Evolutionary conservation across 2,329 filamentous ascomycete species (phyloP).

Genomic region (Curvularia eragrostidis): DNA sequence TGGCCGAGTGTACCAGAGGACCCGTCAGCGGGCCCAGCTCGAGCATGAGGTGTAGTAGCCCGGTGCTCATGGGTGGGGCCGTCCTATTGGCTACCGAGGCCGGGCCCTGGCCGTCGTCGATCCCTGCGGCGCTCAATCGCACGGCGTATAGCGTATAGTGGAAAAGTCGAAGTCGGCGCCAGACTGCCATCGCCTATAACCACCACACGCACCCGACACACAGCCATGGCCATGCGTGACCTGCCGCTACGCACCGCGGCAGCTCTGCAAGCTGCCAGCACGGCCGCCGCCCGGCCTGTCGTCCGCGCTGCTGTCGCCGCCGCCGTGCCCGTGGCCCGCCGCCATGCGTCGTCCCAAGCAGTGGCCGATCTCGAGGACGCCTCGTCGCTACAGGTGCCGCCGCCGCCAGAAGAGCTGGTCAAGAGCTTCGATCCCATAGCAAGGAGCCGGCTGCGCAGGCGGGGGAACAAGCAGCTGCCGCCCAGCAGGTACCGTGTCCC

Average conservation of each 20-base stretch:
- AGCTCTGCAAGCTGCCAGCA: slow-evolving; percentile 33
- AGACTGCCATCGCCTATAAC: slow-evolving; percentile 2
- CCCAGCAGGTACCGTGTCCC: slow-evolving; percentile 58
- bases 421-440: slow-evolving; percentile 59
- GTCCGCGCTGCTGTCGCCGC: slow-evolving; percentile 23
- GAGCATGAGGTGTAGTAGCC: slow-evolving; percentile 13
- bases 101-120: slow-evolving; percentile 12
- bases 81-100: slow-evolving; percentile 16
- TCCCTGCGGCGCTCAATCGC: slow-evolving; percentile 22
- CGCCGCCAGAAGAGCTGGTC: slow-evolving; percentile 50
- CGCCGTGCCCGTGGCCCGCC: slow-evolving; percentile 41
- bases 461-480: slow-evolving; percentile 55
- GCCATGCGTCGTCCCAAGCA: slow-evolving; percentile 57
- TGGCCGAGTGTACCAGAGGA: background rate
- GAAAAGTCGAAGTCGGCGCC: slow-evolving; percentile 23
- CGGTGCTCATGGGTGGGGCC: slow-evolving; percentile 16
- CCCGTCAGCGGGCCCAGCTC: slow-evolving; percentile 12
- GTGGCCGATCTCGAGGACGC: slow-evolving; percentile 56
- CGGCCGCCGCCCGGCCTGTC: slow-evolving; percentile 34
- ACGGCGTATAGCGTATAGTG: slow-evolving; percentile 15
- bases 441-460: slow-evolving; percentile 52
- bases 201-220: slow-evolving; percentile 23
- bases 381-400: slow-evolving; percentile 54
- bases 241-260: slow-evolving; percentile 42
- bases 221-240: slow-evolving; percentile 48